Evolutionary conservation across 2,329 filamentous ascomycete genomes (phyloP).

Genomic region (Aspergillus pseudoviridinutans): DNA sequence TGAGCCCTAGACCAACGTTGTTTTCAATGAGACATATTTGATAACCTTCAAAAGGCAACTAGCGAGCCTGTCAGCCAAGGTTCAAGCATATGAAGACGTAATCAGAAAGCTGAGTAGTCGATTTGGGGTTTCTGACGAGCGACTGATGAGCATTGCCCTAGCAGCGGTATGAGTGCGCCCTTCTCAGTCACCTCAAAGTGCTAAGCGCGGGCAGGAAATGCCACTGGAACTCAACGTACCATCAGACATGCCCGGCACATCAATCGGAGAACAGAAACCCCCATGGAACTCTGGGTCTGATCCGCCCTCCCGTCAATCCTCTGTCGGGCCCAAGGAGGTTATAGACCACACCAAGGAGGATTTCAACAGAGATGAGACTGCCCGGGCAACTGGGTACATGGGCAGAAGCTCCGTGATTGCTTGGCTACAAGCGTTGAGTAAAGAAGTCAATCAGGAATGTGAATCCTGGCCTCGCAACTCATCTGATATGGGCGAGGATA

Average conservation of each 20-base stretch:
- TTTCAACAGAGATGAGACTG: constrained; percentile 36
- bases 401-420: constrained; percentile 44
- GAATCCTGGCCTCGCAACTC: constrained; percentile 15
- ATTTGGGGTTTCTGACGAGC: constrained; percentile 35
- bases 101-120: constrained; percentile 33
- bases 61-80: constrained; percentile 39
- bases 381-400: constrained; percentile 41
- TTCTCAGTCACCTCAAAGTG: background rate
- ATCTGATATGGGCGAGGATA: constrained; percentile 16
- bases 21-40: too few species aligned
- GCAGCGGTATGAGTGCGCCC: constrained; percentile 23
- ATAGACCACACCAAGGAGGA: constrained; percentile 43
- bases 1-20: constrained; percentile 12
- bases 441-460: constrained; percentile 28
- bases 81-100: constrained; percentile 39
- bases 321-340: constrained; percentile 33
- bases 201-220: constrained; percentile 23
- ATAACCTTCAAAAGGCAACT: constrained; percentile 30
- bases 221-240: constrained; percentile 21
- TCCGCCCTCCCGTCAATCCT: constrained; percentile 17
- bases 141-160: constrained; percentile 32
- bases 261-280: constrained; percentile 16
- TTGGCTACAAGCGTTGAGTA: constrained; percentile 40
- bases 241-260: constrained; percentile 10
- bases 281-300: constrained; percentile 19